A percentile compares a stretch with the other conserved stretches of the same genome.
Evolutionary conservation across 768 basidiomycete species (phyloP).

Genomic region (Leccinum imitatum): DNA sequence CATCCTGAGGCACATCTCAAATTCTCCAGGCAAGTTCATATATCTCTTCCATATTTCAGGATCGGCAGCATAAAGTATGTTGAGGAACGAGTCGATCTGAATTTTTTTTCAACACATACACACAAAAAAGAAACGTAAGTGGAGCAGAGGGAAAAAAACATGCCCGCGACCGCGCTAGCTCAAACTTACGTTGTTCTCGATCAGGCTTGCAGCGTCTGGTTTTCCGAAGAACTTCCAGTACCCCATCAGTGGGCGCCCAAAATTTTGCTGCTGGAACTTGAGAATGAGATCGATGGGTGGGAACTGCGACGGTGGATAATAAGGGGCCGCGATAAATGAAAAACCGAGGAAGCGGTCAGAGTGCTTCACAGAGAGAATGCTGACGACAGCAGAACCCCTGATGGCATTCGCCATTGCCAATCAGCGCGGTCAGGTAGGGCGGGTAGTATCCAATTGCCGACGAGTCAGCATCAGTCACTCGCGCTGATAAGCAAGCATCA

Average conservation of each 20-base stretch:
- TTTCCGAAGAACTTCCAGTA: slow-evolving; percentile 42
- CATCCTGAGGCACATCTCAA: slow-evolving; percentile 32
- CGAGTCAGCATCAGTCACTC: background rate
- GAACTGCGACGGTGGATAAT: slow-evolving; percentile 28
- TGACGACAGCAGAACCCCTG: slow-evolving; percentile 38
- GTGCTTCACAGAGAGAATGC: slow-evolving; percentile 39
- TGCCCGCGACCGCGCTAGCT: too few species aligned
- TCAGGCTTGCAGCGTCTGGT: slow-evolving; percentile 31
- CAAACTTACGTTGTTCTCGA: slow-evolving; percentile 36
- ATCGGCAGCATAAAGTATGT: slow-evolving; percentile 35
- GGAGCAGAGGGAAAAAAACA: background rate
- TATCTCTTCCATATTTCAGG: slow-evolving; percentile 36
- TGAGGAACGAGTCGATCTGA: slow-evolving; percentile 42
- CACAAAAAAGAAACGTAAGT: background rate
- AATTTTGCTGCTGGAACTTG: slow-evolving; percentile 24
- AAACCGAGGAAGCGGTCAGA: slow-evolving; percentile 43
- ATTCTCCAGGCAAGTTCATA: slow-evolving; percentile 35
- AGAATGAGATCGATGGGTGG: slow-evolving; percentile 30
- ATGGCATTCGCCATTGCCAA: background rate
- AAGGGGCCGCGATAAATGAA: slow-evolving; percentile 37
- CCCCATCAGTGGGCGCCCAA: slow-evolving; percentile 40
- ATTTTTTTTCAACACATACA: background rate
- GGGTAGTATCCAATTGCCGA: background rate
- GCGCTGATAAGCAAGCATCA: background rate
- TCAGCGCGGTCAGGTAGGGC: slow-evolving; percentile 2